A percentile compares a stretch with the other conserved stretches of the same genome.
Conservation (phyloP, 441 rosid species). For the Eruca vesicaria region DNA sequence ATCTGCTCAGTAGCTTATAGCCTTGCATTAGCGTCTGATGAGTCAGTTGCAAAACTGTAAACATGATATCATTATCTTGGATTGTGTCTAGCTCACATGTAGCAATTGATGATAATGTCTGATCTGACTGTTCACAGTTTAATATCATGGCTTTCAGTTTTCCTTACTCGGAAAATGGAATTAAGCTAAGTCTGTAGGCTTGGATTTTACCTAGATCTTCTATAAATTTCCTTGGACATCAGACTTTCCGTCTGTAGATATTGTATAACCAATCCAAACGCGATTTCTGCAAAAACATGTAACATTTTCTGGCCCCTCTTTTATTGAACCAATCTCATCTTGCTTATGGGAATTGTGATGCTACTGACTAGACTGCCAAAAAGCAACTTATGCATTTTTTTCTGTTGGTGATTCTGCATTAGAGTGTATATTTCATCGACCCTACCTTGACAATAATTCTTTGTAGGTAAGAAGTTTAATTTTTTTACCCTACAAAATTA, state of each 20-base stretch:
- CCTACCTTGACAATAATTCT: too few species aligned
- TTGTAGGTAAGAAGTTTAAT: too few species aligned
- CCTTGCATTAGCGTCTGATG: constrained; percentile 27
- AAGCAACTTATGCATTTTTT: too few species aligned
- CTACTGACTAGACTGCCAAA: too few species aligned
- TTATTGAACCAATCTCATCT: too few species aligned
- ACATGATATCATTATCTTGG: constrained; percentile 55
- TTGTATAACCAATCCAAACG: constrained; percentile 60
- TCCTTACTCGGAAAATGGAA: constrained; percentile 62
- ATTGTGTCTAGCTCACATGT: not conserved
- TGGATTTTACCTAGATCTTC: constrained; percentile 72
- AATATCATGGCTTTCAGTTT: constrained; percentile 59
- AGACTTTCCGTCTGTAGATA: constrained; percentile 33
- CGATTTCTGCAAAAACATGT: constrained; percentile 72
- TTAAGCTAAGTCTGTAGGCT: constrained; percentile 57
- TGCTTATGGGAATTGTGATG: too few species aligned
- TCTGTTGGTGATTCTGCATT: too few species aligned
- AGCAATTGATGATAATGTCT: constrained; percentile 32
- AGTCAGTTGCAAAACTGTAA: constrained; percentile 44
- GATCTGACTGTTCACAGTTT: constrained; percentile 59
- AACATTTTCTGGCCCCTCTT: too few species aligned
- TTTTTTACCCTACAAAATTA: too few species aligned
- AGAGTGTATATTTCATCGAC: too few species aligned
- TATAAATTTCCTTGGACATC: constrained; percentile 40
- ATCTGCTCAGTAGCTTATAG: constrained; percentile 38